Percentiles rank a stretch among this genome's conserved stretches.
Evolutionary conservation across 352 stramenopile genomes (phyloP).

Genomic region (Globisporangium sylvaticum): DNA sequence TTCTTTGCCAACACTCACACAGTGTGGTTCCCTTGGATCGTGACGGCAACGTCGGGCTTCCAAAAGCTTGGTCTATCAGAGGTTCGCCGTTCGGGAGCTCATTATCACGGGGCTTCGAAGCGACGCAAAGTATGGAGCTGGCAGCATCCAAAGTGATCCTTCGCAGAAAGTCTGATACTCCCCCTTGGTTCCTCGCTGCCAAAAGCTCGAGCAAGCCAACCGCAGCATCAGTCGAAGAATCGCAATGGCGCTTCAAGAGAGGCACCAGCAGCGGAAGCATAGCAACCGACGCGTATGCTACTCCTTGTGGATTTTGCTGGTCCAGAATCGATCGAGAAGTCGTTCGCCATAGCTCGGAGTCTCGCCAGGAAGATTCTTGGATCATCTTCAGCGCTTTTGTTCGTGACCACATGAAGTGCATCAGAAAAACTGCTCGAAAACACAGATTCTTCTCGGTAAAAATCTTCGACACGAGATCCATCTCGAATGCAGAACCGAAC

Average conservation of each 20-base stretch:
- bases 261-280: constrained; percentile 40
- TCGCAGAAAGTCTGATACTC: constrained; percentile 21
- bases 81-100: too few species aligned
- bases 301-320: constrained; percentile 20
- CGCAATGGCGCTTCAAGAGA: constrained; percentile 30
- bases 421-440: constrained; percentile 32
- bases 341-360: constrained; percentile 38
- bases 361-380: constrained; percentile 35
- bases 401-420: constrained; percentile 49
- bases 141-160: constrained; percentile 29
- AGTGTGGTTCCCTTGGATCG: not conserved
- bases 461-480: constrained; percentile 14
- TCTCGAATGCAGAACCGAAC: constrained; percentile 1
- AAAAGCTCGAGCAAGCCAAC: constrained; percentile 42
- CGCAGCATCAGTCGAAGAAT: constrained; percentile 32
- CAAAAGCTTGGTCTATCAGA: constrained; percentile 4
- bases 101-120: not conserved
- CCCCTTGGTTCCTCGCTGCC: constrained; percentile 26
- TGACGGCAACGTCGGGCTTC: not conserved
- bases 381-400: constrained; percentile 26
- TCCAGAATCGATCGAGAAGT: constrained; percentile 31
- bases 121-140: constrained; percentile 35
- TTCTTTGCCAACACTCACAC: constrained; percentile 10
- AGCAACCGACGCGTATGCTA: constrained; percentile 28
- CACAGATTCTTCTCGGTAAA: constrained; percentile 23